Base-by-base conservation (phyloP, 257 asterid species). In the Solanum medicagineum region DNA sequence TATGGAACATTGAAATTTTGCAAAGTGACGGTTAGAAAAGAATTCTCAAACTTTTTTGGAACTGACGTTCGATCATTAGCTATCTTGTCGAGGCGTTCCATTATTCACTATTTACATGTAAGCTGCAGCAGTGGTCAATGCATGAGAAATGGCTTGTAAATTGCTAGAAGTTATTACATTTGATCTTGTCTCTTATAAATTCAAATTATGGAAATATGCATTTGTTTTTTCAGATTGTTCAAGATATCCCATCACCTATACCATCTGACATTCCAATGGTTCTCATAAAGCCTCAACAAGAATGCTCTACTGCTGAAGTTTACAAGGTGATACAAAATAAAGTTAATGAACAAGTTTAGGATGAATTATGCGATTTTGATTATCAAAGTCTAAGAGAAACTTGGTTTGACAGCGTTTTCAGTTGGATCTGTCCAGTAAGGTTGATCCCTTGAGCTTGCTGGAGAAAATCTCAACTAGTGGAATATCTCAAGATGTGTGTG, bases 281-380 rank as follows among this genome's bases (percentile, higher is more conserved):
- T 90, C 98, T 97, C 84, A 91, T 97, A 81, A 97, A 97, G 89
- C 99, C 98, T 32, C 95, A 85, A 81, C 92, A 95, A 89, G 98
- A 96, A 84, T 97, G 99, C 89, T 89, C 98, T 26, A 97, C 99
- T 32, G 99, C 98, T 88, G 98, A 92, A 90, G 98, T 97, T 89
- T 97, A 97, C 93, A 97, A 94, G 98, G 99, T 95, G 84, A 32
- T 70, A 5, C 45, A 85, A 20, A 56, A 77, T 55, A 81, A 66
- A n/a, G 26, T 66, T 84, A 71, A 13, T n/a, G 54, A 83, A 56
- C 71, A 40, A 60, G 71, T 68, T 79, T 81, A 3, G 66, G 24
- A 54, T 55, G 87, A 57, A 29, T 26, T 77, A n/a, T 84, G 20
- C 16, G 13, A 29, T 66, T 29, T 69, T 69, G 77, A 24, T 84